phyloP scores from a whole-genome alignment of 2,329 filamentous ascomycete genomes.

The Alternaria longipes region DNA sequence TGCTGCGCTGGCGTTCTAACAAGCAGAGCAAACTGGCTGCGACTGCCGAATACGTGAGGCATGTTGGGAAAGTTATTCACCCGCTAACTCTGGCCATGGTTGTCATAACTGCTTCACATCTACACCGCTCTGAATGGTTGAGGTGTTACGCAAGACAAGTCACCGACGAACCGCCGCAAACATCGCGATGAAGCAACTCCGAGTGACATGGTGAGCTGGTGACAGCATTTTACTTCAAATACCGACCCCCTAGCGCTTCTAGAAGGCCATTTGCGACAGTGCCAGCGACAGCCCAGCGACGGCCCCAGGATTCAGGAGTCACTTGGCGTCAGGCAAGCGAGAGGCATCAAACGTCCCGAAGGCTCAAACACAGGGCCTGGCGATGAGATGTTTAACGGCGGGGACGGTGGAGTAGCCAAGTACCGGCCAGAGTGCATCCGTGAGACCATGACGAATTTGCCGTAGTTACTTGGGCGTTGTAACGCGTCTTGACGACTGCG shows the following conservation, averaged over 20 bases:
- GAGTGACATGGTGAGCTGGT: neutral
- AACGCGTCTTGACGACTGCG: neutral
- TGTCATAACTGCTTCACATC: slow-evolving; percentile 19
- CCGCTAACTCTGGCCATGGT: neutral
- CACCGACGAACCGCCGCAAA: slow-evolving; percentile 15
- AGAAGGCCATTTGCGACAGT: slow-evolving; percentile 24
- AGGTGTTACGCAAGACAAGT: slow-evolving; percentile 26
- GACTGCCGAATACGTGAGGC: neutral
- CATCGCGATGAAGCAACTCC: slow-evolving; percentile 11
- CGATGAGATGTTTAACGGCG: slow-evolving; percentile 31
- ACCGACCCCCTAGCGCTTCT: slow-evolving; percentile 12
- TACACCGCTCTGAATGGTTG: slow-evolving; percentile 32
- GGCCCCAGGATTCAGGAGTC: slow-evolving; percentile 24
- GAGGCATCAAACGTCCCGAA: slow-evolving; percentile 35
- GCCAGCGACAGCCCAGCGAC: neutral
- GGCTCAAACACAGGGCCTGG: slow-evolving; percentile 33
- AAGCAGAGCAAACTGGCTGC: slow-evolving; percentile 22
- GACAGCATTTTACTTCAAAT: slow-evolving; percentile 3
- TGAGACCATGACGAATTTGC: slow-evolving; percentile 3
- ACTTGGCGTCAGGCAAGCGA: slow-evolving; percentile 39
- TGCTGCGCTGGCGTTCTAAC: slow-evolving; percentile 38
- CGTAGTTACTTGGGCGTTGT: slow-evolving; percentile 9
- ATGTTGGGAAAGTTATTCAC: neutral
- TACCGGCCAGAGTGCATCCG: slow-evolving; percentile 22
- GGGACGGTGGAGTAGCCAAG: slow-evolving; percentile 20